Conservation (phyloP, 2,329 filamentous ascomycete species). For the Cladosporium sp. region DNA sequence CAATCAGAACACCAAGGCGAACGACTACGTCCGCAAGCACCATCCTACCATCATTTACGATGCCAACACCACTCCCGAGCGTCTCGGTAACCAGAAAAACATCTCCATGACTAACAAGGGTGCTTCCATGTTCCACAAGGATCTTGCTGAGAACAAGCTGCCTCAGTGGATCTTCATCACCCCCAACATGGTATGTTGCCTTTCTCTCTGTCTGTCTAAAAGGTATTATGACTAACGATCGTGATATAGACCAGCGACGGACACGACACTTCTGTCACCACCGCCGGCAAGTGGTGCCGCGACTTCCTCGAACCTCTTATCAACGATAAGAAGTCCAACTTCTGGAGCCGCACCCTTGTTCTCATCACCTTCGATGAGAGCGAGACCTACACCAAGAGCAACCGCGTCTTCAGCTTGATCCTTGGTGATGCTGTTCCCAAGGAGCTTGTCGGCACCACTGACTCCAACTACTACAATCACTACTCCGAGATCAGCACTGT, state of each 20-base stretch:
- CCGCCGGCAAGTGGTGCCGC: constrained; percentile 64
- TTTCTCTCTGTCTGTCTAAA: neutral
- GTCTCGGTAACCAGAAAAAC: constrained; percentile 70
- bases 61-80: constrained; percentile 54
- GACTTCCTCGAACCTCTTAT: constrained; percentile 68
- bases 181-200: constrained; percentile 56
- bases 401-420: constrained; percentile 67
- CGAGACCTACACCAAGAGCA: constrained; percentile 62
- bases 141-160: constrained; percentile 59
- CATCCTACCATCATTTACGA: constrained; percentile 64
- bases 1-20: constrained; percentile 62
- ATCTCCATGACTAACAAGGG: constrained; percentile 66
- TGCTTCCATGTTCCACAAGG: constrained; percentile 55
- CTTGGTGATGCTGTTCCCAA: constrained; percentile 69
- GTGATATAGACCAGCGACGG: constrained; percentile 52
- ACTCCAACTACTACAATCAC: constrained; percentile 56
- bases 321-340: constrained; percentile 53
- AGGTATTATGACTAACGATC: neutral
- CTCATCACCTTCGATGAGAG: constrained; percentile 78
- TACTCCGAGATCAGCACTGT: constrained; percentile 44
- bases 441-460: constrained; percentile 62
- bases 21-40: constrained; percentile 82
- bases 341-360: constrained; percentile 72
- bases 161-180: constrained; percentile 71
- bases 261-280: constrained; percentile 68